Evolutionary conservation across 768 basidiomycete genomes (phyloP), one percentile per base, ranked within the genome.

Genomic region (Symmetrospora coprosmae): DNA sequence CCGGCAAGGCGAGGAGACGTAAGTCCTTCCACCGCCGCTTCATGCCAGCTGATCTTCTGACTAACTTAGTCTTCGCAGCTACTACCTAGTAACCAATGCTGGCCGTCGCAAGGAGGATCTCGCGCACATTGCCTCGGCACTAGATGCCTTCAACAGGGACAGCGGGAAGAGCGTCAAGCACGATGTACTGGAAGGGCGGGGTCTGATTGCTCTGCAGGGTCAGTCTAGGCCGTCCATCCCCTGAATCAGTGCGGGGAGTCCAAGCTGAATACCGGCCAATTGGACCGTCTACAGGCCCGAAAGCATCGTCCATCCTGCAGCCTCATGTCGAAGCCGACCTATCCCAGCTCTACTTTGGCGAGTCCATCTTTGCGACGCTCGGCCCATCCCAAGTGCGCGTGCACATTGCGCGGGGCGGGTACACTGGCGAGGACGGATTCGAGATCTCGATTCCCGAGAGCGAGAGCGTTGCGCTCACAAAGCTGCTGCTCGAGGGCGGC

Each of bases 361-460:
- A 80, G 63, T 84, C 86, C 19, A 83, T 85, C 0, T 88, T 81
- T 69, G 37, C 55, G 17, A 34, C 55, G 3, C 78, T 87, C 8
- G 81, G 84, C 0, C 78, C 94, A 39, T 34, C 89, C n/a, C 45
- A 49, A 11, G 37, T 34, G 1, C 6, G 28, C 4, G 60, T 69
- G 1, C 69, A 97, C 70, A 81, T 97, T 30, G 86, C 89, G 7
- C 82, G 94, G 16, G 87, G 89, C 28, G 94, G 94, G 4, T 99
- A 99, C 74, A 97, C 94, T 0, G 94, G 94, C 11, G 94, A 99
- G 74, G 94, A 99, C 72, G 94, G 94, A 0, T 97, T 99, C 66
- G 94, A 99, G 49, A 64, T 70, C 41, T 61, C 63, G 35, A 43
- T 69, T 38, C 52, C 60, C 1, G 48, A 30, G 8, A 43, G 46